Base-by-base conservation (phyloP, 106 monocot species). In the Alisma plantagoaquatica region DNA sequence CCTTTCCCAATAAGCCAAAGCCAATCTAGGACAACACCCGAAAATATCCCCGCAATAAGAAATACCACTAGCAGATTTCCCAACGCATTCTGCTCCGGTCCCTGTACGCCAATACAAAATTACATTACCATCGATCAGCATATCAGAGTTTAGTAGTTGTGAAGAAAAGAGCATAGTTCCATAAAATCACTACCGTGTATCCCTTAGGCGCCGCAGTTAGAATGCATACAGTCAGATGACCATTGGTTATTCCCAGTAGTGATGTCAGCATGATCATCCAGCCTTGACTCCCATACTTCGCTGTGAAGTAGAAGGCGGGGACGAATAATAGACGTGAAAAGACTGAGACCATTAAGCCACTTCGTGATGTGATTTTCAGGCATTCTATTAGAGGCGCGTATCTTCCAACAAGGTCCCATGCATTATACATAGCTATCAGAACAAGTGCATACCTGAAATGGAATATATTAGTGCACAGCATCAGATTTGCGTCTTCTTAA, bases 231-330 rank as follows among this genome's bases (percentile, higher is more conserved):
- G 83, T 88, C 27, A 88, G 82, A 62, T 88, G 72, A 24, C 87
- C 87, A 42, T 87, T 87, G 27, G 49, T 75, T 1, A 87, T 26
- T 25, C 91, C 91, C 44, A 91, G 66, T 14, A 81, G 51, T 2
- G 91, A 91, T 31, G 84, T 91, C 41, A 91, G 51, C 66, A 81
- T 20, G 51, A 91, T 91, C 84, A 85, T 91, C 53, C 65, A 91
- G 1, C 84, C 84, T 57, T 84, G 84, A 20, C 29, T 81, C 31
- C 81, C 81, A 38, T 81, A 85, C 29, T 82, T 85, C 8, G 81
- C 78, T 0, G 91, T 86, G 69, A 82, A 86, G 53, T 92, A 92
- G 64, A 86, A 92, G 19, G 92, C 86, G 6, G 92, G 92, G 43
- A 92, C 72, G 20, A 92, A 53, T 3, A 86, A 18, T 45, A 92